Evolutionary conservation across 106 monocot species (phyloP).

Genomic region (Acorus gramineus): DNA sequence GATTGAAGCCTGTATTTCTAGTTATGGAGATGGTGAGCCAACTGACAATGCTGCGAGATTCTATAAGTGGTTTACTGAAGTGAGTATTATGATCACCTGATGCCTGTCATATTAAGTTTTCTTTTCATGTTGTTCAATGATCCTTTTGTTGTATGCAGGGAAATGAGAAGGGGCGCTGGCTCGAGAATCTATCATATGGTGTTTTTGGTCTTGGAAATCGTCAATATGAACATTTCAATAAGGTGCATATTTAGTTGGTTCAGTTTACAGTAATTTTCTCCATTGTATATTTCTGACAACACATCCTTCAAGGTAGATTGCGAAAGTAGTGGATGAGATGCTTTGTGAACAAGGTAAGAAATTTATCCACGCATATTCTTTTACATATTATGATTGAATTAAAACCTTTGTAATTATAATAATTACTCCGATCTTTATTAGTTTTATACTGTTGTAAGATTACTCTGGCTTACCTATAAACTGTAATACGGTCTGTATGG

Average conservation of each 20-base stretch:
- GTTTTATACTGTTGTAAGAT: too few relatives aligned
- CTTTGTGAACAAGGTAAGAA: constrained; percentile 50
- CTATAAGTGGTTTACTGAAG: constrained; percentile 97
- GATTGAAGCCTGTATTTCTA: constrained; percentile 2
- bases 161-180: constrained; percentile 50
- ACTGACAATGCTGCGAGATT: constrained; percentile 97
- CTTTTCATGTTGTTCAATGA: not conserved
- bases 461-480: too few relatives aligned
- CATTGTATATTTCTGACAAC: constrained; percentile 1
- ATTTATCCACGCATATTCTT: not conserved
- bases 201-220: constrained; percentile 91
- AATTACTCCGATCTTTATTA: too few relatives aligned
- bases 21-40: constrained; percentile 97
- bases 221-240: constrained; percentile 98
- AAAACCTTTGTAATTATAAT: too few relatives aligned
- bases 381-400: not conserved
- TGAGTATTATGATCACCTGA: not conserved
- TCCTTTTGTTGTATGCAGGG: constrained; percentile 26
- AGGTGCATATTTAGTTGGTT: constrained; percentile 31
- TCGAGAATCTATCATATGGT: constrained; percentile 60
- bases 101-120: not conserved
- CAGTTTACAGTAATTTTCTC: not conserved
- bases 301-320: constrained; percentile 27
- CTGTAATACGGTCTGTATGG: too few relatives aligned
- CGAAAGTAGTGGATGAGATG: constrained; percentile 55